A percentile compares a stretch with the other conserved stretches of the same genome.
phyloP scores from a whole-genome alignment of 2,329 filamentous ascomycete species.

The Tolypocladium sp. region DNA sequence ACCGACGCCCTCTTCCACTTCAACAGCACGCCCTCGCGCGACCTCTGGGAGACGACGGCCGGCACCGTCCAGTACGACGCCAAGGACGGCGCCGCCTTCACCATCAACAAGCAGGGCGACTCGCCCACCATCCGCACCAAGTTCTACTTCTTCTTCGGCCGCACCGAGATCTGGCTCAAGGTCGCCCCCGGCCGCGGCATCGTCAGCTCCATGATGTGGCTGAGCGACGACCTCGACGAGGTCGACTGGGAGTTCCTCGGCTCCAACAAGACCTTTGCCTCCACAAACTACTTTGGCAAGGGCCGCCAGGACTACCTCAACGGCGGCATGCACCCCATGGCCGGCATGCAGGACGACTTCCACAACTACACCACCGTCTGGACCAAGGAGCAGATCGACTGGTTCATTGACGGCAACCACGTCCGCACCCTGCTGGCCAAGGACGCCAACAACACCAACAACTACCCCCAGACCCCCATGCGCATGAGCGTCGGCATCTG shows the following conservation, averaged over 20 bases:
- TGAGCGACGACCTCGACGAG: slow-evolving; percentile 79
- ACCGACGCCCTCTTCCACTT: slow-evolving; percentile 54
- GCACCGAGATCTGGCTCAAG: slow-evolving; percentile 69
- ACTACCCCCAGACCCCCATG: slow-evolving; percentile 72
- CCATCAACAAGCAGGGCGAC: slow-evolving; percentile 59
- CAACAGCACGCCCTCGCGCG: slow-evolving; percentile 49
- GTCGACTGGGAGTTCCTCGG: slow-evolving; percentile 83
- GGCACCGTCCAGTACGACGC: slow-evolving; percentile 54
- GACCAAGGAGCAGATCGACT: slow-evolving; percentile 58
- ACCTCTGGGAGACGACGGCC: slow-evolving; percentile 60
- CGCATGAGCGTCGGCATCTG: slow-evolving; percentile 59
- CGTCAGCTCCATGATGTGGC: slow-evolving; percentile 72
- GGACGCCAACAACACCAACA: slow-evolving; percentile 51
- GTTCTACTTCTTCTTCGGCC: slow-evolving; percentile 82
- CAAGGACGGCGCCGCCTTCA: slow-evolving; percentile 60
- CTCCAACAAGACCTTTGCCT: slow-evolving; percentile 49
- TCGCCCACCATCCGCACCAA: slow-evolving; percentile 70
- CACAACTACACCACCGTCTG: slow-evolving; percentile 73
- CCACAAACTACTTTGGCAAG: slow-evolving; percentile 76
- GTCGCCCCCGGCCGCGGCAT: slow-evolving; percentile 67
- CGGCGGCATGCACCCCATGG: slow-evolving; percentile 47
- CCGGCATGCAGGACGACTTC: slow-evolving; percentile 49
- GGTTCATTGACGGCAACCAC: slow-evolving; percentile 58
- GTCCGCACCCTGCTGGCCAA: slow-evolving; percentile 54
- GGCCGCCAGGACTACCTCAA: slow-evolving; percentile 55